Evolutionary conservation across 768 basidiomycete species (phyloP).

Genomic region (Hygrophorus pudorinus): DNA sequence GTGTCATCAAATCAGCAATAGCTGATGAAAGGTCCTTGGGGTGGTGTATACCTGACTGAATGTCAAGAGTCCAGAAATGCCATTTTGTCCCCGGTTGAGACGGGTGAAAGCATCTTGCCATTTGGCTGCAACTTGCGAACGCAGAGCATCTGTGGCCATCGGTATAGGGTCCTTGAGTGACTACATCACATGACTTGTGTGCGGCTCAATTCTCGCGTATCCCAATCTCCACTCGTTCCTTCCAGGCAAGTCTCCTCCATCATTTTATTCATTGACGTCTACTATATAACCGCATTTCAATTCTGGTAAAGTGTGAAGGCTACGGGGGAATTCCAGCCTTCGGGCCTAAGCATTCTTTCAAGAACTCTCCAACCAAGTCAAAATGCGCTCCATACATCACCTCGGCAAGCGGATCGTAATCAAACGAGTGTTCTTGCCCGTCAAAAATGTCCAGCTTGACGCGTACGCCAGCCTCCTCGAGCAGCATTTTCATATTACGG

Average conservation of each 20-base stretch:
- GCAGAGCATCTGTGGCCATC: slow-evolving; percentile 56
- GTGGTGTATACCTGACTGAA: slow-evolving; percentile 45
- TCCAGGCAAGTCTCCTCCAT: too few species aligned
- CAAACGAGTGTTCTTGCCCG: slow-evolving; percentile 46
- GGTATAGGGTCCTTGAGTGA: too few species aligned
- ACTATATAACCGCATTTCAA: too few species aligned
- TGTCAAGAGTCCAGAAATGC: slow-evolving; percentile 52
- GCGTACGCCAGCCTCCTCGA: slow-evolving; percentile 26
- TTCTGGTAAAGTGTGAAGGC: too few species aligned
- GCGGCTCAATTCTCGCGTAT: too few species aligned
- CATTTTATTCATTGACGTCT: too few species aligned
- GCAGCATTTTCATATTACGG: slow-evolving; percentile 20
- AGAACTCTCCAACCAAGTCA: slow-evolving; percentile 29
- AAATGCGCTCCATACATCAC: slow-evolving; percentile 25
- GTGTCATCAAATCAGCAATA: slow-evolving; percentile 1
- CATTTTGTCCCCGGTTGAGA: slow-evolving; percentile 46
- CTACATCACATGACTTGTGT: too few species aligned
- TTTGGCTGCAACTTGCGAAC: slow-evolving; percentile 54
- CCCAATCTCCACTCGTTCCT: too few species aligned
- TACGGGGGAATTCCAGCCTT: too few species aligned
- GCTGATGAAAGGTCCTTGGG: background rate
- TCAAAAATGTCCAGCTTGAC: slow-evolving; percentile 27
- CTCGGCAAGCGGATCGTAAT: slow-evolving; percentile 37
- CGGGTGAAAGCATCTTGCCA: slow-evolving; percentile 66
- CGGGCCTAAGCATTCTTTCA: slow-evolving; percentile 10